A percentile compares a stretch with the other conserved stretches of the same genome.
Evolutionary conservation across 2,329 filamentous ascomycete species (phyloP).

Genomic region (Pestalotiopsis sp.): DNA sequence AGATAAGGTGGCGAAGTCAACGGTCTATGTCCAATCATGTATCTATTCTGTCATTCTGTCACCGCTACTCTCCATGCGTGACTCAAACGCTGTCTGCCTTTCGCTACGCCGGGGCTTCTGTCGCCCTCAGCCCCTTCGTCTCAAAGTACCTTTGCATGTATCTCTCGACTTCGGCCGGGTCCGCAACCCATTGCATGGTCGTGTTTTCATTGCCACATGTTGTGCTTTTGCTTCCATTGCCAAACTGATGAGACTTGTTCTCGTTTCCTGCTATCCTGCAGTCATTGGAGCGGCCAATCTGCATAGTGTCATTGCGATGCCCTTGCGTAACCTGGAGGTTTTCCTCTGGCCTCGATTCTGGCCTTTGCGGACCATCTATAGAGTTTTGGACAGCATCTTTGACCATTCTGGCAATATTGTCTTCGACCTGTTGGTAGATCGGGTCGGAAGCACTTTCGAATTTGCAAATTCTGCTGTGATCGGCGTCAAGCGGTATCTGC

Average conservation of each 20-base stretch:
- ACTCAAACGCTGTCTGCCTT: background rate
- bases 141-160: background rate
- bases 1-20: background rate
- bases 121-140: background rate
- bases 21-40: background rate
- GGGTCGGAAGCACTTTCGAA: background rate
- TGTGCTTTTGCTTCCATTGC: background rate
- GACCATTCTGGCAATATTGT: background rate
- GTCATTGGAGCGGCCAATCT: background rate
- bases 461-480: background rate
- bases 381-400: background rate
- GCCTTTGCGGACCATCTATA: background rate
- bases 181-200: background rate
- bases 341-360: background rate
- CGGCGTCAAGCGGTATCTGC: background rate
- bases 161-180: background rate
- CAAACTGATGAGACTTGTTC: background rate
- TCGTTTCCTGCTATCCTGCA: background rate
- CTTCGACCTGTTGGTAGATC: background rate
- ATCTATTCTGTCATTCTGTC: background rate
- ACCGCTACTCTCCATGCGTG: background rate
- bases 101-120: background rate
- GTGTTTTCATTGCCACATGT: background rate
- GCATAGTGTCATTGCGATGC: background rate
- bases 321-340: background rate